Conservation (phyloP, 2,329 filamentous ascomycete species). For the Xylaria multiplex region DNA sequence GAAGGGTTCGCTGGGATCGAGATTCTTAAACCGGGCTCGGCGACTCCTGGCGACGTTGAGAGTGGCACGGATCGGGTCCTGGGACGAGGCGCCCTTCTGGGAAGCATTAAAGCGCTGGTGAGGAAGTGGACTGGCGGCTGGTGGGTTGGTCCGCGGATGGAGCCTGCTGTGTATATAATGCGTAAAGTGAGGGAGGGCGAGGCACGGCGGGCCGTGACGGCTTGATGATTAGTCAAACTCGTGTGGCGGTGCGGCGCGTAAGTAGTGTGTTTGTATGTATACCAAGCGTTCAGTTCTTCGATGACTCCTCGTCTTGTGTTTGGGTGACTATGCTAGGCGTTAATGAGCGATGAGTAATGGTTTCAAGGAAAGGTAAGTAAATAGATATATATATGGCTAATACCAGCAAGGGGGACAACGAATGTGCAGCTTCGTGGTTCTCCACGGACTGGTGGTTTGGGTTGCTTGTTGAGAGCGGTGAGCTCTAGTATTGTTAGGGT, state of each 20-base stretch:
- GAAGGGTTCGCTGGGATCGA: slow-evolving; percentile 69
- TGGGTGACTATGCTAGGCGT: too few relatives aligned
- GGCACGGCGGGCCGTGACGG: slow-evolving; percentile 45
- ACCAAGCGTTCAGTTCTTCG: slow-evolving; percentile 8
- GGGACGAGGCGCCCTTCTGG: slow-evolving; percentile 57
- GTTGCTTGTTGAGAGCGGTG: too few relatives aligned
- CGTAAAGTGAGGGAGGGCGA: slow-evolving; percentile 48
- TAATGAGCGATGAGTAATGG: too few relatives aligned
- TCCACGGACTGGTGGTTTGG: too few relatives aligned
- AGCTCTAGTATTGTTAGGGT: too few relatives aligned
- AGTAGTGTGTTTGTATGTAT: slow-evolving; percentile 30
- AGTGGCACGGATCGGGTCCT: slow-evolving; percentile 50
- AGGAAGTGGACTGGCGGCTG: slow-evolving; percentile 65
- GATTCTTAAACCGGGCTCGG: slow-evolving; percentile 60
- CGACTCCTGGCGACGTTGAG: slow-evolving; percentile 41
- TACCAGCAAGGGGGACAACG: too few relatives aligned
- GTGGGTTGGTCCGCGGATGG: slow-evolving; percentile 73
- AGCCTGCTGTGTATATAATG: slow-evolving; percentile 63
- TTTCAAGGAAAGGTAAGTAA: too few relatives aligned
- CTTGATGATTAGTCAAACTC: slow-evolving; percentile 30
- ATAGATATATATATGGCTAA: too few relatives aligned
- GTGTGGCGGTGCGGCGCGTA: neutral
- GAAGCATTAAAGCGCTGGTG: slow-evolving; percentile 53
- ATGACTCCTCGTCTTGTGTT: neutral
- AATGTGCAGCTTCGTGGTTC: too few relatives aligned